Percentiles rank a stretch among this genome's conserved stretches.
Evolutionary conservation across 2,329 filamentous ascomycete genomes (phyloP).

Genomic region (Exophiala aquamarina): DNA sequence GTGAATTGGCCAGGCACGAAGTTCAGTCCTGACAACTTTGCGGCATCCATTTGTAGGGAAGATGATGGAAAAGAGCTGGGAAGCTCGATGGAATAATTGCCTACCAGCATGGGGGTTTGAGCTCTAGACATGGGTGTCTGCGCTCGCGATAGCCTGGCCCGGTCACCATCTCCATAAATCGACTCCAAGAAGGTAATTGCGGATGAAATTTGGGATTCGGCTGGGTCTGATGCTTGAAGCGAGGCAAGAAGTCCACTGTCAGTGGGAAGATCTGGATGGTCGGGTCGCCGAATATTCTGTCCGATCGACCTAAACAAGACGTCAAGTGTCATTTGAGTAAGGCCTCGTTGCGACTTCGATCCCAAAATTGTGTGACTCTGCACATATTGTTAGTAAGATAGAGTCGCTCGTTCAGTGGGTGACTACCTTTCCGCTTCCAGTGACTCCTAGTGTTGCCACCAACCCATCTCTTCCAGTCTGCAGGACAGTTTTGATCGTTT

Average conservation of each 20-base stretch:
- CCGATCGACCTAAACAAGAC: constrained; percentile 82
- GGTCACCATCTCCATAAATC: constrained; percentile 65
- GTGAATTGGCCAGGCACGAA: constrained; percentile 11
- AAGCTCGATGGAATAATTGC: constrained; percentile 37
- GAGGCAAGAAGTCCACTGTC: constrained; percentile 68
- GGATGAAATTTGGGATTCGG: constrained; percentile 74
- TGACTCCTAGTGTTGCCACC: constrained; percentile 88
- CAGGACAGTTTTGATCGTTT: constrained; percentile 71
- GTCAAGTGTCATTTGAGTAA: constrained; percentile 90
- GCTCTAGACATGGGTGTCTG: constrained; percentile 63
- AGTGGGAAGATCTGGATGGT: constrained; percentile 44
- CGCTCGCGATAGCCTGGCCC: constrained; percentile 63
- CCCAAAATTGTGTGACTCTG: constrained; percentile 96
- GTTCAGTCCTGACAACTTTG: constrained; percentile 1
- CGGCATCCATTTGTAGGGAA: constrained; percentile 2
- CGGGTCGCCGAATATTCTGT: constrained; percentile 66
- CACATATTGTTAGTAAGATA: constrained; percentile 7
- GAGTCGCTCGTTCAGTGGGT: not conserved
- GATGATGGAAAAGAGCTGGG: constrained; percentile 24
- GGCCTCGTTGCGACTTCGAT: constrained; percentile 77
- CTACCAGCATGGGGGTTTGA: constrained; percentile 46
- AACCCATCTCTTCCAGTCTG: constrained; percentile 84
- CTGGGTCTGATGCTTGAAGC: constrained; percentile 72
- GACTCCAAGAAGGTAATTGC: constrained; percentile 77
- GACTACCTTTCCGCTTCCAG: constrained; percentile 87